Percentiles rank a stretch among this genome's conserved stretches.
Conservation (phyloP, 2,329 filamentous ascomycete species). For the Pseudogymnoascus sp. region DNA sequence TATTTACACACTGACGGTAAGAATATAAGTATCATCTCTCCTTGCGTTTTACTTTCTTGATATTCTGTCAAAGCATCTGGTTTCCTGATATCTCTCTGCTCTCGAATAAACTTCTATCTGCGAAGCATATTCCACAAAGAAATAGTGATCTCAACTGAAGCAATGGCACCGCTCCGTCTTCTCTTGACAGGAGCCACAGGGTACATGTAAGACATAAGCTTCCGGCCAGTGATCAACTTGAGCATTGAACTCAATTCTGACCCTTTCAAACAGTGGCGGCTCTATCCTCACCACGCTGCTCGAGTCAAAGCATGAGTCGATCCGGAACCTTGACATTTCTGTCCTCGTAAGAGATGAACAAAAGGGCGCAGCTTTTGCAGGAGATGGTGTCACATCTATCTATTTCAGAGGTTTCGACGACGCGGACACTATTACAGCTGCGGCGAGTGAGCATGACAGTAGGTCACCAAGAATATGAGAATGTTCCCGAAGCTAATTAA, state of each 20-base stretch:
- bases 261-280: slow-evolving; percentile 17
- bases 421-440: slow-evolving; percentile 16
- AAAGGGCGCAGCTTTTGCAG: slow-evolving; percentile 19
- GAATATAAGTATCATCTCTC: neutral
- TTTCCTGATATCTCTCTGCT: neutral
- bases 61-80: neutral
- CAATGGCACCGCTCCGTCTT: slow-evolving; percentile 14
- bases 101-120: neutral
- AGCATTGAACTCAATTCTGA: neutral
- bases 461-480: neutral
- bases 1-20: neutral
- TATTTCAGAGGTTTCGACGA: slow-evolving; percentile 22
- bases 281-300: slow-evolving; percentile 16
- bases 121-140: neutral
- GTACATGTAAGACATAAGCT: slow-evolving; percentile 17
- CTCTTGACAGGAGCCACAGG: slow-evolving; percentile 19
- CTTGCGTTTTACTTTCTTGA: neutral
- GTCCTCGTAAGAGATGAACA: slow-evolving; percentile 21
- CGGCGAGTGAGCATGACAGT: slow-evolving; percentile 20
- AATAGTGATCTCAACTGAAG: neutral
- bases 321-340: slow-evolving; percentile 14
- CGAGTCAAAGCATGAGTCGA: slow-evolving; percentile 5
- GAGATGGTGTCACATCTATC: slow-evolving; percentile 18
- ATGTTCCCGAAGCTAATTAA: neutral
- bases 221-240: neutral